Evolutionary conservation across 805 yeast species (phyloP).

Genomic region (Myxozyma nipponensis): DNA sequence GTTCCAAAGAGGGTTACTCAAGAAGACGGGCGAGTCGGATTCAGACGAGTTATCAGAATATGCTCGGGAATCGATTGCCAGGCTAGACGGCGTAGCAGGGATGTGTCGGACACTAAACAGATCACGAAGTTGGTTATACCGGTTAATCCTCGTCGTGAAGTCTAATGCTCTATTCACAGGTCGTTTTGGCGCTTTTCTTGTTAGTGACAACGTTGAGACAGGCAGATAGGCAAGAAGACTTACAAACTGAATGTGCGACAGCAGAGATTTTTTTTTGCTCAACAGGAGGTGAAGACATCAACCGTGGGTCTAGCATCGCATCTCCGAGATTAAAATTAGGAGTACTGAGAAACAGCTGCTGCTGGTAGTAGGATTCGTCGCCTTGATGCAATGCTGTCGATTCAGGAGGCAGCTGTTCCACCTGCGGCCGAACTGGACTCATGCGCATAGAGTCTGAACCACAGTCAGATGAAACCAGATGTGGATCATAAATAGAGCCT

Average conservation of each 20-base stretch:
- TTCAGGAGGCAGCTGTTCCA: too few species aligned
- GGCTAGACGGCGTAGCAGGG: constrained; percentile 20
- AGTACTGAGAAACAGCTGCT: constrained; percentile 9
- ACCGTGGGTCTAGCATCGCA: constrained; percentile 12
- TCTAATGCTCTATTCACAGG: background rate
- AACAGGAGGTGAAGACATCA: constrained; percentile 19
- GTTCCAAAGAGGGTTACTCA: too few species aligned
- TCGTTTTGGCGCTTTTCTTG: background rate
- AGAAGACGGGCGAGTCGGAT: background rate
- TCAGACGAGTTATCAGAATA: constrained; percentile 22
- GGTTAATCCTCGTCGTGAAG: background rate
- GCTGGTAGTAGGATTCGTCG: background rate
- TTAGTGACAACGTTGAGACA: background rate
- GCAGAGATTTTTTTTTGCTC: too few species aligned
- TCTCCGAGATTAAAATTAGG: background rate
- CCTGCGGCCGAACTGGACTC: constrained; percentile 1
- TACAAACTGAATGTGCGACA: background rate
- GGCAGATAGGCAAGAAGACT: background rate
- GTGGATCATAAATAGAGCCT: background rate
- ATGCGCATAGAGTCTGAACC: too few species aligned
- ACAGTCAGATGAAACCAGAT: background rate
- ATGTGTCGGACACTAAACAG: constrained; percentile 12
- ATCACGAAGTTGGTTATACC: constrained; percentile 2
- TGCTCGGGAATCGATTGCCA: constrained; percentile 19
- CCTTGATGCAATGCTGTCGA: background rate